phyloP scores from a whole-genome alignment of 148 eudicot genomes.

The Oxyria digyna region DNA sequence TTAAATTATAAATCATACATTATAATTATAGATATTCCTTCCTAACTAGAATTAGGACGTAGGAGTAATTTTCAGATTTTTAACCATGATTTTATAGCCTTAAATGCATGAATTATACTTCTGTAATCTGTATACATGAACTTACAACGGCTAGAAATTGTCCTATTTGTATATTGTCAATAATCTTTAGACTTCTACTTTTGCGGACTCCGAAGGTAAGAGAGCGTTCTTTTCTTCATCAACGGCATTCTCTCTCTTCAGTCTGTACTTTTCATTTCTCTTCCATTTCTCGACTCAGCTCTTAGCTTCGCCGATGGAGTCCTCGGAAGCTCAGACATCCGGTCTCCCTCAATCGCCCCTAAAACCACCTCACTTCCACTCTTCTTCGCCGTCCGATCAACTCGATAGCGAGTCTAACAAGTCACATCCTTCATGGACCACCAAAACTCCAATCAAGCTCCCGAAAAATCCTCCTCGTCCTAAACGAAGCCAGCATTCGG shows the following conservation, averaged over 20 bases:
- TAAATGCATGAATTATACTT: too few species aligned
- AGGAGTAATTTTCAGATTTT: too few species aligned
- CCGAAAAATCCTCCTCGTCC: neutral
- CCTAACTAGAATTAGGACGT: too few species aligned
- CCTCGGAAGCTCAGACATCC: neutral
- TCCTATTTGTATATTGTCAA: neutral
- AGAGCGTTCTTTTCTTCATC: neutral
- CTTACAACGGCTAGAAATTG: neutral
- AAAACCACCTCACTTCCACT: neutral
- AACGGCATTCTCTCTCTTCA: neutral
- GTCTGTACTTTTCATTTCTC: too few species aligned
- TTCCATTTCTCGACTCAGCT: neutral
- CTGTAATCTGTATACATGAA: too few species aligned
- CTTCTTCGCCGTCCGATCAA: slow-evolving; percentile 1
- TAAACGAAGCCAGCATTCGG: neutral
- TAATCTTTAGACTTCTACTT: neutral
- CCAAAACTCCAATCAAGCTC: slow-evolving; percentile 2
- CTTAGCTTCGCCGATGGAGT: neutral
- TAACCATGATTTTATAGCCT: too few species aligned
- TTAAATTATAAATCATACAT: too few species aligned
- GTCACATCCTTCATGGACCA: slow-evolving; percentile 1
- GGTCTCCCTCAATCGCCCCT: neutral
- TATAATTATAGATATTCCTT: too few species aligned
- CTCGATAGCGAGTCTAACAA: neutral
- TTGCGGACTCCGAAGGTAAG: neutral